Evolutionary conservation across 2,329 filamentous ascomycete genomes (phyloP).

Genomic region (Rhynchosporium secalis): DNA sequence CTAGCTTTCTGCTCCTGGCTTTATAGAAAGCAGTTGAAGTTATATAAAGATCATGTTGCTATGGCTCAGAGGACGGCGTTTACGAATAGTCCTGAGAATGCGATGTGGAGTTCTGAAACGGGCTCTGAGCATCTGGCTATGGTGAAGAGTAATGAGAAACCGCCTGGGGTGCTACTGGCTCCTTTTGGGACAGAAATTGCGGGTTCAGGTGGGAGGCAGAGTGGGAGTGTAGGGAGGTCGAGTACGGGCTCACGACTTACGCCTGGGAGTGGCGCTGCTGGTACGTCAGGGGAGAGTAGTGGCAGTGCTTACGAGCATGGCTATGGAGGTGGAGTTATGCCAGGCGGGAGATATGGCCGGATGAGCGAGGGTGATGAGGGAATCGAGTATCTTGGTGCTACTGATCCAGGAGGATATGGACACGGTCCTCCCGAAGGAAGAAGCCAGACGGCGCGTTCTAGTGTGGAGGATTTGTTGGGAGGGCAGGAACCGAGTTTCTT

Average conservation of each 20-base stretch:
- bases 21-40: slow-evolving; percentile 67
- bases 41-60: slow-evolving; percentile 70
- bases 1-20: slow-evolving; percentile 72
- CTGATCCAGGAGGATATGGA: slow-evolving; percentile 21
- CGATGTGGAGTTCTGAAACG: slow-evolving; percentile 27
- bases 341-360: slow-evolving; percentile 27
- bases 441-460: slow-evolving; percentile 5
- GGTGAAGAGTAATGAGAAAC: slow-evolving; percentile 30
- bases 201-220: slow-evolving; percentile 16
- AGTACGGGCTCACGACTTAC: slow-evolving; percentile 11
- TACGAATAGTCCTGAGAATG: slow-evolving; percentile 42
- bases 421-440: neutral
- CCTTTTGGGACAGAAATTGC: slow-evolving; percentile 35
- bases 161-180: slow-evolving; percentile 29
- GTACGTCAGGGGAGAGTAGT: slow-evolving; percentile 9
- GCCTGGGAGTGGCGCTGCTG: slow-evolving; percentile 9
- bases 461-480: slow-evolving; percentile 55
- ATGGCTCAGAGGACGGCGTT: slow-evolving; percentile 59
- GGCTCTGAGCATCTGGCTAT: neutral
- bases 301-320: slow-evolving; percentile 12
- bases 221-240: slow-evolving; percentile 5
- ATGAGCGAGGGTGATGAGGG: slow-evolving; percentile 37
- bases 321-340: slow-evolving; percentile 32
- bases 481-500: slow-evolving; percentile 71
- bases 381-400: slow-evolving; percentile 30